Percentiles rank a stretch among this genome's conserved stretches.
phyloP scores from a whole-genome alignment of 345 rosid genomes.

The Linum tenue region DNA sequence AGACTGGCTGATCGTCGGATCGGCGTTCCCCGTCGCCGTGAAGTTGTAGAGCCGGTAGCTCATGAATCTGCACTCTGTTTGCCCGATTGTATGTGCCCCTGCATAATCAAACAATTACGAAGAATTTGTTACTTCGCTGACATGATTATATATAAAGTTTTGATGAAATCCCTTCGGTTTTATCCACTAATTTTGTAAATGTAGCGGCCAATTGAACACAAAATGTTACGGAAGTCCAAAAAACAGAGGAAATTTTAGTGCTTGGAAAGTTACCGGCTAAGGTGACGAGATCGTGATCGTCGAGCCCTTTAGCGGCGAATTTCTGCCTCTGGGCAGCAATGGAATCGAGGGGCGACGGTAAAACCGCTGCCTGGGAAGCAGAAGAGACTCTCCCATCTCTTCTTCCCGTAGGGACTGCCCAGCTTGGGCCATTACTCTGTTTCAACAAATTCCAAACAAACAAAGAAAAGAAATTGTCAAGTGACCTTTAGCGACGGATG shows the following conservation, averaged over 20 bases:
- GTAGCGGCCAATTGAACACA: too few species aligned
- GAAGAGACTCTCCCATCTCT: constrained; percentile 63
- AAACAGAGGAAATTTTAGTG: not conserved
- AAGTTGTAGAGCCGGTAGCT: constrained; percentile 65
- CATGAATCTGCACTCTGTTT: constrained; percentile 54
- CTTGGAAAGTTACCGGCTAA: constrained; percentile 37
- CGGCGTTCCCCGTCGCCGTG: constrained; percentile 51
- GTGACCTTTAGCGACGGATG: not conserved
- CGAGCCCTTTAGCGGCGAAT: constrained; percentile 52
- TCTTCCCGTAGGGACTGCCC: constrained; percentile 67
- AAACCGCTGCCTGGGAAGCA: constrained; percentile 38
- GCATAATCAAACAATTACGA: constrained; percentile 1
- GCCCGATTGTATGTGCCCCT: constrained; percentile 74
- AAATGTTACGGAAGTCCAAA: not conserved
- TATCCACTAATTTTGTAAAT: too few species aligned
- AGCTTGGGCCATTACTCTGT: constrained; percentile 60
- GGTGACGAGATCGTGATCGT: constrained; percentile 59
- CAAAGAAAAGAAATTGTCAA: not conserved
- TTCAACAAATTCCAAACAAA: not conserved
- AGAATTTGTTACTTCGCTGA: too few species aligned
- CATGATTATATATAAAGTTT: too few species aligned
- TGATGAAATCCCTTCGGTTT: too few species aligned
- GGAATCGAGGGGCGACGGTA: constrained; percentile 49
- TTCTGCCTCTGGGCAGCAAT: constrained; percentile 39
- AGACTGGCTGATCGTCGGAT: constrained; percentile 53